phyloP scores from a whole-genome alignment of 371 early-diverging fungal genomes.

The Apophysomyces ossiformis region DNA sequence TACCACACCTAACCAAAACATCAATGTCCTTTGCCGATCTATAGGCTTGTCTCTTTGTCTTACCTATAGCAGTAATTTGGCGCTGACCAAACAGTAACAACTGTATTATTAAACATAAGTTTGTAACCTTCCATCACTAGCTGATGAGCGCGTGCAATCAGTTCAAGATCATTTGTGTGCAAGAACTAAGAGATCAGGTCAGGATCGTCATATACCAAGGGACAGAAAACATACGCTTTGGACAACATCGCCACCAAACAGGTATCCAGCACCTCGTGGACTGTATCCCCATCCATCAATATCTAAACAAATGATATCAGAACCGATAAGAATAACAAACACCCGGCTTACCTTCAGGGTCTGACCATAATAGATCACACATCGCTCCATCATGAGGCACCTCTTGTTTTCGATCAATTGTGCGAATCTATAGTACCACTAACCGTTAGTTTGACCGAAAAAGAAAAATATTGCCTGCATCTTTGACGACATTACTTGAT shows the following conservation, averaged over 20 bases:
- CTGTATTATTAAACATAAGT: conserved; percentile 91
- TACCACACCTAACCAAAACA: conserved; percentile 82
- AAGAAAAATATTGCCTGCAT: conserved; percentile 11
- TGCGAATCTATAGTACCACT: conserved; percentile 70
- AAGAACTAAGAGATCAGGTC: conserved; percentile 63
- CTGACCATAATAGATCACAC: conserved; percentile 99
- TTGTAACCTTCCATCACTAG: conserved; percentile 99
- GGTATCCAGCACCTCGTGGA: conserved; percentile 98
- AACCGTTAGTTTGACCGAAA: background rate
- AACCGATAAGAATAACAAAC: background rate
- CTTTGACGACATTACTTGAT: conserved; percentile 66
- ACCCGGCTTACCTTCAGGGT: conserved; percentile 85
- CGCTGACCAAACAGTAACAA: conserved; percentile 99
- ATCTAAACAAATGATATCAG: conserved; percentile 43
- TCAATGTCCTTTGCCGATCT: background rate
- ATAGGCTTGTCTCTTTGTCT: background rate
- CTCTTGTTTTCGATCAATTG: conserved; percentile 98
- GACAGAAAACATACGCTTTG: conserved; percentile 56
- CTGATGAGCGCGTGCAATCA: conserved; percentile 99
- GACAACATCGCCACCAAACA: conserved; percentile 97
- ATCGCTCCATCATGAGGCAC: conserved; percentile 99
- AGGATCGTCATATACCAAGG: background rate
- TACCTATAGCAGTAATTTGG: conserved; percentile 98
- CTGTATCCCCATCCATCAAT: conserved; percentile 95
- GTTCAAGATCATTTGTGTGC: conserved; percentile 87